Conservation (phyloP, 1,284 basidiomycete species). For the Schizophyllum commune region DNA sequence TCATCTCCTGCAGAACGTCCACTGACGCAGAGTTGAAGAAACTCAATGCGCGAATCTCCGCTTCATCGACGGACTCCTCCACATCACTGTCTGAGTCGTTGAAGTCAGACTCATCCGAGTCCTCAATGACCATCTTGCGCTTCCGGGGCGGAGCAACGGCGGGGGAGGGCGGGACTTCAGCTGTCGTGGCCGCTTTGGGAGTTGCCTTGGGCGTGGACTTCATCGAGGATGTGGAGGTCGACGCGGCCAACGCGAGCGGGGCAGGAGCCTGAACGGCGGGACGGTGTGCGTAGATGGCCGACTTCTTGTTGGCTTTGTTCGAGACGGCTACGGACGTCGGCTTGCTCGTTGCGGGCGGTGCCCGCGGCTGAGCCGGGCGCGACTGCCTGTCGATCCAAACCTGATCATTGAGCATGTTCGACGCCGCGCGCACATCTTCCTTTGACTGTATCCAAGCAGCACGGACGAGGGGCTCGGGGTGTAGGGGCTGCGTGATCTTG, state of each 20-base stretch:
- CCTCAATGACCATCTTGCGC: slow-evolving; percentile 40
- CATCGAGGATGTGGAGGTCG: neutral
- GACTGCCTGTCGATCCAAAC: slow-evolving; percentile 38
- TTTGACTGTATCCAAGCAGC: slow-evolving; percentile 57
- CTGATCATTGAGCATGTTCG: slow-evolving; percentile 47
- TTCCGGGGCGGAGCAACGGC: slow-evolving; percentile 39
- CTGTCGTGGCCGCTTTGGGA: neutral
- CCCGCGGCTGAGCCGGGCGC: slow-evolving; percentile 15
- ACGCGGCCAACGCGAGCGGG: slow-evolving; percentile 32
- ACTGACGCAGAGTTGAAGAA: slow-evolving; percentile 80
- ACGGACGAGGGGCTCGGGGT: slow-evolving; percentile 36
- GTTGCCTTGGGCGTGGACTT: neutral
- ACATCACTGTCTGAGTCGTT: slow-evolving; percentile 41
- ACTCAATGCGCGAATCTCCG: slow-evolving; percentile 50
- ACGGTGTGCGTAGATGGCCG: slow-evolving; percentile 68
- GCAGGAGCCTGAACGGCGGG: slow-evolving; percentile 38
- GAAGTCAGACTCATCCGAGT: slow-evolving; percentile 55
- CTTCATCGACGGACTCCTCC: slow-evolving; percentile 23
- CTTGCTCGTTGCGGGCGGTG: slow-evolving; percentile 40
- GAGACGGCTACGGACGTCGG: slow-evolving; percentile 66
- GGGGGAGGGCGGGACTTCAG: slow-evolving; percentile 18
- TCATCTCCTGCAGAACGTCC: slow-evolving; percentile 81
- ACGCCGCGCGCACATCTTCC: slow-evolving; percentile 54
- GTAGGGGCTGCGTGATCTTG: slow-evolving; percentile 49
- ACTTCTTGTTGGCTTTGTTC: slow-evolving; percentile 53